Evolutionary conservation across 108 stramenopile species (phyloP), one percentile per base, ranked within the genome.

Genomic region (Skeletonema grethae): DNA sequence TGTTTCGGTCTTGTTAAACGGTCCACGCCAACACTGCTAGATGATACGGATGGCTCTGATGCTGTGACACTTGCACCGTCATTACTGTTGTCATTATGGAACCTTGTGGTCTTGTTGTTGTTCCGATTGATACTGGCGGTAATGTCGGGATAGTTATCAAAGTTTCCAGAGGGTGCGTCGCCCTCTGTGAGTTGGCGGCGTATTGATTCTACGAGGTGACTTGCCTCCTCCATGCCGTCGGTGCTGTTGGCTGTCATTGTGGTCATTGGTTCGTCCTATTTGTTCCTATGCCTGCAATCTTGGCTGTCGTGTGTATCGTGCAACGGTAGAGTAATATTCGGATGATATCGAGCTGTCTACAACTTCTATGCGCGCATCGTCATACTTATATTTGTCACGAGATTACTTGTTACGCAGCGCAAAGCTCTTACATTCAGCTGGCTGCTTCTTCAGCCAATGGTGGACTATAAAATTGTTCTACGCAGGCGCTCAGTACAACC

Each of bases 161-260:
- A 84, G 63, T 93, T 89, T 29, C 53, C 62, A 22, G 89, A 84
- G 30, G 92, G 92, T 0, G 84, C 88, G 67, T 93, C 92, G 29
- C 86, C 81, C 61, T 77, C 63, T 7, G 85, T 84, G 31, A 93
- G 69, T 70, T 93, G 92, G 70, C 86, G 72, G 18, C 84, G 62
- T 8, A 93, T 78, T n/a, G 74, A 69, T 57, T 79, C 73, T 8
- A 93, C 87, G 25, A 90, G 56, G 28, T 50, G 45, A n/a, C 67
- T 64, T 63, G 79, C 79, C n/a, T 80, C 50, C 59, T 69, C 67
- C 38, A 80, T 39, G 22, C 79, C 73, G 50, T 70, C 57, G 57
- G 22, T 48, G 55, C 38, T 29, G 59, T 35, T 55, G 59, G 8
- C 0, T 4, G 22, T 1, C 4, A 8, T 8, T 11, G 24, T n/a